Percentiles rank a stretch among this genome's conserved stretches.
phyloP scores from a whole-genome alignment of 2,329 filamentous ascomycete genomes.

The Dothideomycetes sp. region DNA sequence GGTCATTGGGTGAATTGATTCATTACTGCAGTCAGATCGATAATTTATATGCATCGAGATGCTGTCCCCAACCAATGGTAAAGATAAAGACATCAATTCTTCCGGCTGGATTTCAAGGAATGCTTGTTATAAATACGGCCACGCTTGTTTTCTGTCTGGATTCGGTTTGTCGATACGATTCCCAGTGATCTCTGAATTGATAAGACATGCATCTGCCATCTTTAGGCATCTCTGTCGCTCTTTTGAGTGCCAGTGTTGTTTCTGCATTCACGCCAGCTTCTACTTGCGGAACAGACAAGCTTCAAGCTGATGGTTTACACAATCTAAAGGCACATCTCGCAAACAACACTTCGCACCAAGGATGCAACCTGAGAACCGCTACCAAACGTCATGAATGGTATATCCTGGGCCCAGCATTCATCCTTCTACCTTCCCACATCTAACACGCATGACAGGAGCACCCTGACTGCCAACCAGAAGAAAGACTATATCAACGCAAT shows the following conservation, averaged over 20 bases:
- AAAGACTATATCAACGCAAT: conserved; percentile 25
- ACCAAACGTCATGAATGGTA: conserved; percentile 36
- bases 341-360: neutral
- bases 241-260: conserved; percentile 1
- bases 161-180: too few relatives aligned
- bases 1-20: too few relatives aligned
- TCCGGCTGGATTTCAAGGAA: too few relatives aligned
- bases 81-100: too few relatives aligned
- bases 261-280: conserved; percentile 20
- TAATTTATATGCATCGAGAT: too few relatives aligned
- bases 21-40: too few relatives aligned
- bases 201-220: conserved; percentile 1
- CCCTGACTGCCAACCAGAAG: conserved; percentile 20
- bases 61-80: too few relatives aligned
- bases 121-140: too few relatives aligned
- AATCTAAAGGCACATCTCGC: conserved; percentile 20
- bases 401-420: neutral
- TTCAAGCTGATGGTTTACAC: conserved; percentile 18
- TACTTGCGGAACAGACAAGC: conserved; percentile 20
- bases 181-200: too few relatives aligned
- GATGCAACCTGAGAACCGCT: conserved; percentile 22
- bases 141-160: too few relatives aligned
- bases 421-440: neutral
- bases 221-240: neutral
- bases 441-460: conserved; percentile 15